A percentile compares a stretch with the other conserved stretches of the same genome.
phyloP scores from a whole-genome alignment of 495 filamentous ascomycete species.

The Sporormia fimetaria region DNA sequence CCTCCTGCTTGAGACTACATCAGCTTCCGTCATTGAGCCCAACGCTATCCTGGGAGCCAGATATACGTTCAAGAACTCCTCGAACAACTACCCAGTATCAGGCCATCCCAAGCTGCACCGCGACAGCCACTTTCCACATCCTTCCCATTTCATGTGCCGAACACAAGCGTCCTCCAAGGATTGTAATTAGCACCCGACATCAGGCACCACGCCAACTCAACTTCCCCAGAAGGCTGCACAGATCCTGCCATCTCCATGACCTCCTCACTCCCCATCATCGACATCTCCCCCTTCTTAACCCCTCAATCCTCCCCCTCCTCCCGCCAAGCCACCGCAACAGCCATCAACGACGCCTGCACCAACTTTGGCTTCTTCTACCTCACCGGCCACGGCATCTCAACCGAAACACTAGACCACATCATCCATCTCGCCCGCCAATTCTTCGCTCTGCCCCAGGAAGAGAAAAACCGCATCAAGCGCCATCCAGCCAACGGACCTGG shows the following conservation, averaged over 20 bases:
- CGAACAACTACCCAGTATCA: too few species aligned
- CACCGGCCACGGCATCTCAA: conserved; percentile 28
- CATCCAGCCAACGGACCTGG: conserved; percentile 17
- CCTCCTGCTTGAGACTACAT: too few species aligned
- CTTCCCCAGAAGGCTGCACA: too few species aligned
- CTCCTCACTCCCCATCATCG: conserved; percentile 24
- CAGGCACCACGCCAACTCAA: too few species aligned
- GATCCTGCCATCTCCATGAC: not conserved
- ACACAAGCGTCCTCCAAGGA: too few species aligned
- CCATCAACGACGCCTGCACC: conserved; percentile 25
- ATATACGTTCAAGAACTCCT: too few species aligned
- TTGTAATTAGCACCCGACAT: too few species aligned
- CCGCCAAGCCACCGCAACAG: conserved; percentile 4
- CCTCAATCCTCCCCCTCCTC: conserved; percentile 6
- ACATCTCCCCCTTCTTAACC: conserved; percentile 25
- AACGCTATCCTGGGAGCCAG: too few species aligned
- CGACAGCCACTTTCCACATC: too few species aligned
- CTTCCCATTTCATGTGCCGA: too few species aligned
- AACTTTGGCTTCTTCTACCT: conserved; percentile 33
- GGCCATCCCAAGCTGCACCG: too few species aligned
- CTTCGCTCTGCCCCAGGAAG: conserved; percentile 22
- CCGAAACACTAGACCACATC: conserved; percentile 16
- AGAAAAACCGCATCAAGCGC: conserved; percentile 27
- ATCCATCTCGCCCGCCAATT: conserved; percentile 27
- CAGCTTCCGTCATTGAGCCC: too few species aligned